Conservation (phyloP, 2,329 filamentous ascomycete genomes). For the Pyrenophora tritici-repentis region DNA sequence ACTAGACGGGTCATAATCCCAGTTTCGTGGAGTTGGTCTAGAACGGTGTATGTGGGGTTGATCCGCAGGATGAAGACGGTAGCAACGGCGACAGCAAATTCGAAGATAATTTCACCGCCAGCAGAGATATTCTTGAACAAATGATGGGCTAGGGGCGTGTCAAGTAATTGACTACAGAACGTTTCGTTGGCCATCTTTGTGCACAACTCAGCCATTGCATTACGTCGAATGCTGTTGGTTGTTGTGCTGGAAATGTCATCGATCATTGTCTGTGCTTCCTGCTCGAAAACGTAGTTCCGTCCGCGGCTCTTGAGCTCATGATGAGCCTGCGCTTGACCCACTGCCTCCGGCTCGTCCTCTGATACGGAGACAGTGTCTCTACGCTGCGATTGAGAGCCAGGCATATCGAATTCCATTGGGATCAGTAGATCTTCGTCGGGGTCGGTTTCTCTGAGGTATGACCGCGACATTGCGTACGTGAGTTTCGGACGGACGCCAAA, state of each 20-base stretch:
- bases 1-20: slow-evolving; percentile 61
- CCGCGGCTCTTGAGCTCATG: slow-evolving; percentile 66
- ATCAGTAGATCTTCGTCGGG: slow-evolving; percentile 49
- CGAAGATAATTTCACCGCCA: slow-evolving; percentile 52
- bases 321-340: slow-evolving; percentile 58
- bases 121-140: slow-evolving; percentile 66
- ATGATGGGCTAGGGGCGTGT: slow-evolving; percentile 71
- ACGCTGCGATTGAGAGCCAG: slow-evolving; percentile 18
- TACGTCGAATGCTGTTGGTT: slow-evolving; percentile 53
- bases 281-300: slow-evolving; percentile 60
- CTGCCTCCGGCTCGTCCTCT: slow-evolving; percentile 51
- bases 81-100: slow-evolving; percentile 68
- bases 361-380: slow-evolving; percentile 31
- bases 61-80: slow-evolving; percentile 66
- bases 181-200: slow-evolving; percentile 61
- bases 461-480: slow-evolving; percentile 65
- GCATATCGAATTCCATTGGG: slow-evolving; percentile 40
- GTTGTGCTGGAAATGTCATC: slow-evolving; percentile 61
- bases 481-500: slow-evolving; percentile 49
- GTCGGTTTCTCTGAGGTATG: slow-evolving; percentile 61
- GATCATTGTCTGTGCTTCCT: slow-evolving; percentile 61
- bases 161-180: slow-evolving; percentile 72
- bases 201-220: slow-evolving; percentile 61
- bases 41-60: slow-evolving; percentile 63
- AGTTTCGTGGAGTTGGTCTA: slow-evolving; percentile 62